Conservation (phyloP, 2,329 filamentous ascomycete genomes). For the Ilyonectria destructans region DNA sequence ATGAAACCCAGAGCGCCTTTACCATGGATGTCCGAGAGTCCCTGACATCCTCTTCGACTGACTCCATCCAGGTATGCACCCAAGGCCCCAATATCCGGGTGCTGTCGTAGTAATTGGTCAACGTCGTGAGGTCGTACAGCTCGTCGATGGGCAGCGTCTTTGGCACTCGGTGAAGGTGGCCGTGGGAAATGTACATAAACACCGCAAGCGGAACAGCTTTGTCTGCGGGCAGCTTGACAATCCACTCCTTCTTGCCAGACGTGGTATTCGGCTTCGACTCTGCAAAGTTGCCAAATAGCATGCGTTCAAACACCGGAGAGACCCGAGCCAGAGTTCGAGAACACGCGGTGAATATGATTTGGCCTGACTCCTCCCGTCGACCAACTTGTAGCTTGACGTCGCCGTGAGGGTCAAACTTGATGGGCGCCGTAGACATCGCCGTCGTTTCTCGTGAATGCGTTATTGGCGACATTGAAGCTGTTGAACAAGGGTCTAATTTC, state of each 20-base stretch:
- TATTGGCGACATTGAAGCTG: slow-evolving; percentile 1
- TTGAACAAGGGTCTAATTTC: slow-evolving; percentile 5
- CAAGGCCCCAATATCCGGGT: slow-evolving; percentile 47
- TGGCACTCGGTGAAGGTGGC: slow-evolving; percentile 48
- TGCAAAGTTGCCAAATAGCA: slow-evolving; percentile 50
- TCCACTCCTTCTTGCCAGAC: slow-evolving; percentile 41
- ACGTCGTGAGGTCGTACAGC: slow-evolving; percentile 48
- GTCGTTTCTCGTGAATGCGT: background rate
- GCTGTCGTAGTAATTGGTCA: slow-evolving; percentile 53
- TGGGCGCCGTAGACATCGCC: slow-evolving; percentile 20
- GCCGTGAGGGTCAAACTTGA: slow-evolving; percentile 34
- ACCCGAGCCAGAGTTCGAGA: slow-evolving; percentile 49
- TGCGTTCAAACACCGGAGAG: slow-evolving; percentile 49
- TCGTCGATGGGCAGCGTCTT: slow-evolving; percentile 39
- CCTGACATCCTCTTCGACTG: slow-evolving; percentile 31
- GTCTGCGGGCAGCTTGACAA: slow-evolving; percentile 52
- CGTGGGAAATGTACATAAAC: slow-evolving; percentile 53
- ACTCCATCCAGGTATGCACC: slow-evolving; percentile 42
- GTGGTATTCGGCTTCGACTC: slow-evolving; percentile 37
- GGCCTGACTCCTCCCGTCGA: background rate
- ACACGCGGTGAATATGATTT: slow-evolving; percentile 44
- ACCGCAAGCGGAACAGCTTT: slow-evolving; percentile 48
- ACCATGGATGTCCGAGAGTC: slow-evolving; percentile 39
- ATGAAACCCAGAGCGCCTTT: slow-evolving; percentile 51
- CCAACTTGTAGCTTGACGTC: slow-evolving; percentile 34